A percentile compares a stretch with the other conserved stretches of the same genome.
phyloP scores from a whole-genome alignment of 305 asterid genomes.

The Fraxinus albicans region DNA sequence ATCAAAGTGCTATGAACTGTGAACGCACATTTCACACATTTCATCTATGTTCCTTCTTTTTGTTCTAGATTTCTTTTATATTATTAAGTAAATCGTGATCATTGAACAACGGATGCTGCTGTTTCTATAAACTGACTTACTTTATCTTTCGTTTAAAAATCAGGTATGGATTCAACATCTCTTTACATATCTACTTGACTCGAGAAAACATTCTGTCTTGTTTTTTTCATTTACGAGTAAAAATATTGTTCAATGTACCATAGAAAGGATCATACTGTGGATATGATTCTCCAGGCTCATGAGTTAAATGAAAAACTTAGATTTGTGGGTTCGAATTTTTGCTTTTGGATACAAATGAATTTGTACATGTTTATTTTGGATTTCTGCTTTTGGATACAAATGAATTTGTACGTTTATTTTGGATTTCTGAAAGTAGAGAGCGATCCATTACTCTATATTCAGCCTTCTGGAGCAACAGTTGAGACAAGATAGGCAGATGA shows the following conservation, averaged over 20 bases:
- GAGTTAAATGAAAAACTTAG: background rate
- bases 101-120: background rate
- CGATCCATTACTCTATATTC: background rate
- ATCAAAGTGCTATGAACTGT: background rate
- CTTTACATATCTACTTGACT: background rate
- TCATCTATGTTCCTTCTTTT: background rate
- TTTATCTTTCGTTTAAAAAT: background rate
- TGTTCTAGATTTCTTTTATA: background rate
- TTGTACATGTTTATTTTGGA: background rate
- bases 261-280: background rate
- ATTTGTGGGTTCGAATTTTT: background rate
- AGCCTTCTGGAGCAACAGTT: slow-evolving; percentile 8
- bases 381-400: background rate
- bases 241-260: background rate
- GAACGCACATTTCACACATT: background rate
- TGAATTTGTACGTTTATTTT: background rate
- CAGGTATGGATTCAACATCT: background rate
- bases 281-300: background rate
- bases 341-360: background rate
- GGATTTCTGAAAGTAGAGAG: background rate
- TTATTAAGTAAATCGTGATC: background rate
- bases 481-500: slow-evolving; percentile 67
- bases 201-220: background rate
- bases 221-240: background rate
- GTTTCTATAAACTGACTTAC: background rate